These are phyloP conservation scores for Colletotrichum acutatum DNA, from an alignment of 2,329 filamentous ascomycete species.

Conservation along the genomic window DNA sequence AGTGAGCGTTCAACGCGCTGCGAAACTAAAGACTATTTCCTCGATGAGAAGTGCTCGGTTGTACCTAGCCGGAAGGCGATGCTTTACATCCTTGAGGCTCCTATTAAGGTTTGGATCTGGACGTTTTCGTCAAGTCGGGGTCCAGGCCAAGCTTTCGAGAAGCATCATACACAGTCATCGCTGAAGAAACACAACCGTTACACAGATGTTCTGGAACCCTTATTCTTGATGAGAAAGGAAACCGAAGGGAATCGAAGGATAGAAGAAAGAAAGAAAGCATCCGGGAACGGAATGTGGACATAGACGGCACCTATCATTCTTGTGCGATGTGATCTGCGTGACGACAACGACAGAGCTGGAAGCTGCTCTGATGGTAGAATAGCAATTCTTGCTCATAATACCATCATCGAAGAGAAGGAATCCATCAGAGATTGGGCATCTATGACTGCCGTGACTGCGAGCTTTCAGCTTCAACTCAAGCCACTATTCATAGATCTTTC, in stretches of 20 bases:
- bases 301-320: not conserved
- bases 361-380: not conserved
- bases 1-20: not conserved
- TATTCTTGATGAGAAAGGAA: not conserved
- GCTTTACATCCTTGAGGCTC: slow-evolving; percentile 5
- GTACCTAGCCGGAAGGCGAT: slow-evolving; percentile 18
- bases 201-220: not conserved
- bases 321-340: not conserved
- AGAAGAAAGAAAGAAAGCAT: not conserved
- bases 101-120: not conserved
- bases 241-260: not conserved
- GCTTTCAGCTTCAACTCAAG: not conserved
- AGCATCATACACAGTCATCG: not conserved
- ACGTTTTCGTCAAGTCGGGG: slow-evolving; percentile 5
- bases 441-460: not conserved
- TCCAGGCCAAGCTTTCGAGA: not conserved
- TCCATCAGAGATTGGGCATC: not conserved
- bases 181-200: not conserved
- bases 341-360: not conserved
- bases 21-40: not conserved
- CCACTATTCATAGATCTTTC: not conserved
- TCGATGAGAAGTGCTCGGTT: slow-evolving; percentile 5
- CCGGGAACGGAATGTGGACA: slow-evolving; percentile 6
- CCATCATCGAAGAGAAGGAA: not conserved
- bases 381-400: not conserved